Percentiles rank a stretch among this genome's conserved stretches.
These are phyloP conservation scores for Salvia sclarea DNA, from an alignment of 305 asterid genomes.

Conservation along the genomic window DNA sequence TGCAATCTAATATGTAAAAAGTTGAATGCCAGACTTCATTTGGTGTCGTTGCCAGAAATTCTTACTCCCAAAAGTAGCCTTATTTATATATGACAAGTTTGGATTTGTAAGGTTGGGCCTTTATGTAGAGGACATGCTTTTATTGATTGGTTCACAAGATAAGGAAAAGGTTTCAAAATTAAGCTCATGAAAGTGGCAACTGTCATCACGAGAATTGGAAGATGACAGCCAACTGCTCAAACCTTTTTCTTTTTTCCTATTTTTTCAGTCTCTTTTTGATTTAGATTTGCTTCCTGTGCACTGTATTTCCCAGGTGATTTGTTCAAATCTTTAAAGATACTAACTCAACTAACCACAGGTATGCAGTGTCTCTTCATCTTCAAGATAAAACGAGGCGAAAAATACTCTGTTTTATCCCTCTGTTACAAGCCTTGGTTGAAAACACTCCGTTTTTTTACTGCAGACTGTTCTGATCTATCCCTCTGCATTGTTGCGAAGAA, in stretches of 20 bases:
- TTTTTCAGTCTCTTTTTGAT: conserved; percentile 8
- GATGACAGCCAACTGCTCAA: conserved; percentile 50
- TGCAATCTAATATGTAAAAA: background rate
- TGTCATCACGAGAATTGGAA: conserved; percentile 57
- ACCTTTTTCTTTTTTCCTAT: conserved; percentile 24
- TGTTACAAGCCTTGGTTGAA: background rate
- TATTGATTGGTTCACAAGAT: too few species aligned
- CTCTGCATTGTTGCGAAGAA: too few species aligned
- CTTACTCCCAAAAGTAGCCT: background rate
- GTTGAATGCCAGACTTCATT: background rate
- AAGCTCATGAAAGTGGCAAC: conserved; percentile 34
- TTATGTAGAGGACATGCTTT: too few species aligned
- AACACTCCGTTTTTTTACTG: too few species aligned
- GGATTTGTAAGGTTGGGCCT: too few species aligned
- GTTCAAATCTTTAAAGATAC: conserved; percentile 25
- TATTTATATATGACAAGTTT: too few species aligned
- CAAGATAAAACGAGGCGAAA: background rate
- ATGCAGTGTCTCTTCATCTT: background rate
- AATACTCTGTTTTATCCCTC: too few species aligned
- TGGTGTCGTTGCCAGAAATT: conserved; percentile 12
- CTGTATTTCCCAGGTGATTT: conserved; percentile 31
- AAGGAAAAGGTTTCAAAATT: conserved; percentile 7
- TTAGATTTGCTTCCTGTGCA: conserved; percentile 37
- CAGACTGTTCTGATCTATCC: too few species aligned
- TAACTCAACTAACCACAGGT: background rate